Evolutionary conservation across 2,329 filamentous ascomycete species (phyloP), one percentile per base, ranked within the genome.

Genomic region (Diaporthe sp.): DNA sequence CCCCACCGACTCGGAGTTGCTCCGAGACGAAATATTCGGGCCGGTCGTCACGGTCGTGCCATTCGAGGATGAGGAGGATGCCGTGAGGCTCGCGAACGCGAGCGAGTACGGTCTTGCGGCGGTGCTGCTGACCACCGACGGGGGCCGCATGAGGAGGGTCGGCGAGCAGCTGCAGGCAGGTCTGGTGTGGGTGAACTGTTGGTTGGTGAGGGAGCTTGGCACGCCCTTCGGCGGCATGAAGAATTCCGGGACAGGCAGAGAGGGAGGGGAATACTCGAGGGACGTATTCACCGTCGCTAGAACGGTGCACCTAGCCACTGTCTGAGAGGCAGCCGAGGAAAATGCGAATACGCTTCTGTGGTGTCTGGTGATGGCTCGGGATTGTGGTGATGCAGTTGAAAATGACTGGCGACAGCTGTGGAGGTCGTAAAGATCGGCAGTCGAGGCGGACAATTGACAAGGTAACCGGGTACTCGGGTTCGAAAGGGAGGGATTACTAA

Each of bases 21-120:
- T 83, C 78, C 80, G 77, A 42, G 84, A 86, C 60, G 85, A 87
- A 78, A 80, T 86, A 15, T 87, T 87, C 76, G 85, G 86, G 1
- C 85, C 86, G 2, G 85, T 87, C 15, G 84, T 85, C 42, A 82
- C 80, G 17, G 82, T 87, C n/a, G 81, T 80, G 8, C 81, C 80
- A 1, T 86, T 86, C 75, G 80, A 79, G 22, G 73, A 62, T 37
- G 81, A 82, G 75, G 78, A 79, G 0, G 79, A 81, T 4, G 81
- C 80, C 4, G 70, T 83, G 2, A 55, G 65, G 31, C 75, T 81
- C 7, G 81, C 82, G 3, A 83, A 83, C 44, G 80, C 78, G 58
- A 82, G 79, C 71, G 78, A 81, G 61, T 81, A 81, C 51, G 81
- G 81, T 12, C 79, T 82, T 12, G 81, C 82, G 1, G 79, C 80